phyloP scores from a whole-genome alignment of 805 yeast genomes.

The Candida coleopterorum region DNA sequence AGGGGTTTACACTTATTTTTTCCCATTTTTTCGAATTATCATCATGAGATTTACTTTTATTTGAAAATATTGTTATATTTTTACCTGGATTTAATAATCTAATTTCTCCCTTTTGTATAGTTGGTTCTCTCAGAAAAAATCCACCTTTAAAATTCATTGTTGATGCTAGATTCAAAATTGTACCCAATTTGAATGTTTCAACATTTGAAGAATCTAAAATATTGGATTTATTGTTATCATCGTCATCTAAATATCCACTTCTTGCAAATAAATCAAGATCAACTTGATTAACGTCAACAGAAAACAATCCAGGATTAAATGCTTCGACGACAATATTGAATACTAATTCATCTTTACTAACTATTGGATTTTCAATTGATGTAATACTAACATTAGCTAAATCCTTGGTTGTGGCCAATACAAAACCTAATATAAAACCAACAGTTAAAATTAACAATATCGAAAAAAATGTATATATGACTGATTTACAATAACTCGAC shows the following conservation, averaged over 20 bases:
- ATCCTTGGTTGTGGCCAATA: constrained; percentile 83
- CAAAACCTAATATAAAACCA: constrained; percentile 80
- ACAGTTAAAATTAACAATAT: constrained; percentile 52
- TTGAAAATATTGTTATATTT: constrained; percentile 23
- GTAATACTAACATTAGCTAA: constrained; percentile 59
- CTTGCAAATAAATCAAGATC: constrained; percentile 85
- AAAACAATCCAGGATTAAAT: constrained; percentile 81
- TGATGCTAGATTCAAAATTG: constrained; percentile 59
- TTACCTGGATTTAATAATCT: constrained; percentile 71
- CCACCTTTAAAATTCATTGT: constrained; percentile 76
- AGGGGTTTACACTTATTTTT: constrained; percentile 68
- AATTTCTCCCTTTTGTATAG: constrained; percentile 61
- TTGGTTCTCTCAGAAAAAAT: constrained; percentile 57
- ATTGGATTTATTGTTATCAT: constrained; percentile 1
- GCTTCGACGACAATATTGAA: constrained; percentile 77
- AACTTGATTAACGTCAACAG: constrained; percentile 56
- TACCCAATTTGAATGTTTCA: constrained; percentile 75
- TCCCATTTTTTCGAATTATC: constrained; percentile 64
- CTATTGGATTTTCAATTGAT: constrained; percentile 64
- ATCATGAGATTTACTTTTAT: constrained; percentile 1
- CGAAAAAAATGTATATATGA: constrained; percentile 40
- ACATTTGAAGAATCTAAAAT: constrained; percentile 15
- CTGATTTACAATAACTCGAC: constrained; percentile 23
- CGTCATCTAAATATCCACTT: constrained; percentile 42
- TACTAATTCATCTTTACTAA: constrained; percentile 78